Evolutionary conservation across 1,284 basidiomycete species (phyloP), one percentile per base, ranked within the genome.

Genomic region (Agroathelia rolfsii): DNA sequence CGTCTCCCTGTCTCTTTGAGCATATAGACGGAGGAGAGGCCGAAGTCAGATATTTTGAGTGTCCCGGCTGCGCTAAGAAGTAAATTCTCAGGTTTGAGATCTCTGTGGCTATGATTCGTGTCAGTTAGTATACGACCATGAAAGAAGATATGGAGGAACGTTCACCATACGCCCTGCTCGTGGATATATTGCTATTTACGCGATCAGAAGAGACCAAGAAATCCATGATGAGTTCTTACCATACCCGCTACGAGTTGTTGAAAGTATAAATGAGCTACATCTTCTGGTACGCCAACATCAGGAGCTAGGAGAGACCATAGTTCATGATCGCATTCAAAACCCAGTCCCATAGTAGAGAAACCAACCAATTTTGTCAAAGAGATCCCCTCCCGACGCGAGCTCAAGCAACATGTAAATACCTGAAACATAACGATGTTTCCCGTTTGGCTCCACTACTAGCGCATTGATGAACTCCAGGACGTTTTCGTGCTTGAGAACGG

Each of bases 321-420:
- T 30, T 18, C 12, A 24, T 22, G 1, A 28, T 6, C 16, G 3
- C 23, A 28, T n/a, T 12, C 11, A 5, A 30, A 26, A 27, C 8
- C 13, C 14, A 20, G 9, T 25, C 13, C 16, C 9, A 31, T n/a
- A 22, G 15, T 16, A 4, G n/a, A 22, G 15, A 17, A 4, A 47
- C 66, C 4, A 48, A 92, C 92, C 85, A 40, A 98, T 97, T 65
- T 97, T 97, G 59, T 98, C 95, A 53, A 98, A 98, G 24, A 98
- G 59, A 55, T 98, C 94, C 0, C 95, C 94, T 27, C 92, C 93
- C 1, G 80, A 80, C 0, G 93, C 94, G 24, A 94, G 64, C 55
- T 97, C 94, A 42, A 98, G 62, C 16, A 97, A 61, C 67, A 98
- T 89, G 52, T 97, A 98, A 25, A 92, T 69, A 0, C 85, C 90